Base-by-base conservation (phyloP, 306 rosid species). In the Vachellia pachyceras region DNA sequence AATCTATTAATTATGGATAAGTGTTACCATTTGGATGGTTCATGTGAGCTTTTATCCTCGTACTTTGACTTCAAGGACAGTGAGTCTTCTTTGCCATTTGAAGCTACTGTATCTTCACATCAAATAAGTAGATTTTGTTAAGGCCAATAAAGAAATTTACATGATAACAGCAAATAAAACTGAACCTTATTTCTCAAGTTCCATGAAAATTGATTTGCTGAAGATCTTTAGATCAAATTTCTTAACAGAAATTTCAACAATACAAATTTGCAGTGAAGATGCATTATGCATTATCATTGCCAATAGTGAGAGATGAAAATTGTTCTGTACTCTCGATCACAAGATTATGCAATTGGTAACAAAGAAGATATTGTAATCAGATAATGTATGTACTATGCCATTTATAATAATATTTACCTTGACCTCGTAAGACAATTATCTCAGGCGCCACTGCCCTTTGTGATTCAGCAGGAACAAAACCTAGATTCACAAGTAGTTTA, bases 401-500 rank as follows among this genome's bases (percentile, higher is more conserved):
- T 63, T 10, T 13, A 60, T 52, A 50, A 63, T 15, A 72, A 58
- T 37, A 68, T 58, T 61, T 76, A 91, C 92, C 98, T 89, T 86
- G 82, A 78, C 60, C 92, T 79, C 72, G 87, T 15, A 70, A 68
- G 15, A n/a, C 82, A 76, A 67, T 74, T 18, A 79, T 76, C 66
- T 84, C 81, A 6, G 80, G 83, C 33, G 61, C 73, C 44, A 77
- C 71, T n/a, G 80, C 87, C 75, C 75, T 77, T 72, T 73, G 64
- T 0, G 86, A 79, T 78, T 87, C 89, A 73, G 81, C 75, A 44
- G 90, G 84, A 80, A 69, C 82, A 84, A 90, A 86, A 57, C 97
- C 97, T 91, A 85, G 15, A 84, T 74, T 58, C 80, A 73, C 40
- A 82, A 69, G 52, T 74, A 73, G 75, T 69, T 86, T 58, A 82